These are phyloP conservation scores for Papiliotrema laurentii DNA, from an alignment of 1,284 basidiomycete species.

Conservation along the genomic window DNA sequence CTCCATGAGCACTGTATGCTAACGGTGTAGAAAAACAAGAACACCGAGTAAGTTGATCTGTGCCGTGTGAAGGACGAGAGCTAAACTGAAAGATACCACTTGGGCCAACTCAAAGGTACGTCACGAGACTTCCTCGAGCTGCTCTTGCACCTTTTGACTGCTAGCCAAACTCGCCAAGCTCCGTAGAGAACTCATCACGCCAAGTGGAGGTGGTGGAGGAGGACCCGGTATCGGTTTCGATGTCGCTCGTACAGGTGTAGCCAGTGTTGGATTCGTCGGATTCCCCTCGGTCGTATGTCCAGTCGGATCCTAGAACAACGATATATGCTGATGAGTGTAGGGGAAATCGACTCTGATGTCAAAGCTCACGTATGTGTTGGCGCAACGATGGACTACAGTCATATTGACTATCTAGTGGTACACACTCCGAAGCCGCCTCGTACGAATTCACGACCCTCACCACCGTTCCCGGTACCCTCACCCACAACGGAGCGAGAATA, in stretches of 20 bases:
- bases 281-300: constrained; percentile 30
- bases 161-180: constrained; percentile 94
- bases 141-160: constrained; percentile 25
- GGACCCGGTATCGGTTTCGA: constrained; percentile 89
- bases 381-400: background rate
- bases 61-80: constrained; percentile 9
- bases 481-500: constrained; percentile 57
- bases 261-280: constrained; percentile 92
- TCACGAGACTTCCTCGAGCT: constrained; percentile 19
- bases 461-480: constrained; percentile 85
- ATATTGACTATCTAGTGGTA: constrained; percentile 54
- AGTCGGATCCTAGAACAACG: background rate
- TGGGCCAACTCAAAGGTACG: constrained; percentile 81
- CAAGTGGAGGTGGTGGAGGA: constrained; percentile 71
- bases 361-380: constrained; percentile 64
- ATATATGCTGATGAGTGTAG: constrained; percentile 14
- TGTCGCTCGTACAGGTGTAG: constrained; percentile 92
- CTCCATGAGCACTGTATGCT: background rate
- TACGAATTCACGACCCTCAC: constrained; percentile 86
- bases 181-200: constrained; percentile 84
- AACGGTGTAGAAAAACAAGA: constrained; percentile 82
- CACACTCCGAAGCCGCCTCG: constrained; percentile 93
- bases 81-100: constrained; percentile 63
- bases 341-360: constrained; percentile 93
- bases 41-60: constrained; percentile 43